Percentiles rank a stretch among this genome's conserved stretches.
Conservation (phyloP, 2,329 filamentous ascomycete genomes). For the Colletotrichum gigasporum region DNA sequence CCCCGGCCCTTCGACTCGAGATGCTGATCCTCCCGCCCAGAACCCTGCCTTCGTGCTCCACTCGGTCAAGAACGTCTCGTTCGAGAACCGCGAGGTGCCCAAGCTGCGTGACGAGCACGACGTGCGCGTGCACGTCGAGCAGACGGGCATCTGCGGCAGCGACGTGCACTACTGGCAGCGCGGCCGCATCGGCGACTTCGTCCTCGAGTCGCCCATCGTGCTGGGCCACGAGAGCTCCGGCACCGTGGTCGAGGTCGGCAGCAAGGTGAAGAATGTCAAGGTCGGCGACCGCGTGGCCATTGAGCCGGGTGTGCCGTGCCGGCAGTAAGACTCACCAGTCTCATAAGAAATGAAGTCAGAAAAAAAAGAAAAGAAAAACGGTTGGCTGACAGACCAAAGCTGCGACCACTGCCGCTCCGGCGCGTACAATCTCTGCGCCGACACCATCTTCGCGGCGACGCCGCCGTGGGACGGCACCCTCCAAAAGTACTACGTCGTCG, state of each 20-base stretch:
- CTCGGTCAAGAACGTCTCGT: conserved; percentile 52
- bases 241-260: conserved; percentile 50
- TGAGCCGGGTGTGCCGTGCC: conserved; percentile 57
- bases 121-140: conserved; percentile 53
- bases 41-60: conserved; percentile 59
- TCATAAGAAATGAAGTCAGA: background rate
- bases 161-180: conserved; percentile 57
- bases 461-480: conserved; percentile 60
- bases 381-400: conserved; percentile 35
- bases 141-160: conserved; percentile 58
- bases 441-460: conserved; percentile 59
- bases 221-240: conserved; percentile 58
- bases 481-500: conserved; percentile 56
- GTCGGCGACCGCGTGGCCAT: conserved; percentile 57
- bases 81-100: conserved; percentile 54
- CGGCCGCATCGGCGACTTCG: conserved; percentile 57
- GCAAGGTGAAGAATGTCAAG: conserved; percentile 50
- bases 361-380: too few species aligned
- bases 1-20: background rate
- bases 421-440: conserved; percentile 50
- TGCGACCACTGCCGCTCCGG: conserved; percentile 54
- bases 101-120: conserved; percentile 49
- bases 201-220: conserved; percentile 53
- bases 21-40: conserved; percentile 31
- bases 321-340: background rate